Percentiles rank a stretch among this genome's conserved stretches.
Conservation (phyloP, 2,329 filamentous ascomycete species). For the Alternaria viburni region DNA sequence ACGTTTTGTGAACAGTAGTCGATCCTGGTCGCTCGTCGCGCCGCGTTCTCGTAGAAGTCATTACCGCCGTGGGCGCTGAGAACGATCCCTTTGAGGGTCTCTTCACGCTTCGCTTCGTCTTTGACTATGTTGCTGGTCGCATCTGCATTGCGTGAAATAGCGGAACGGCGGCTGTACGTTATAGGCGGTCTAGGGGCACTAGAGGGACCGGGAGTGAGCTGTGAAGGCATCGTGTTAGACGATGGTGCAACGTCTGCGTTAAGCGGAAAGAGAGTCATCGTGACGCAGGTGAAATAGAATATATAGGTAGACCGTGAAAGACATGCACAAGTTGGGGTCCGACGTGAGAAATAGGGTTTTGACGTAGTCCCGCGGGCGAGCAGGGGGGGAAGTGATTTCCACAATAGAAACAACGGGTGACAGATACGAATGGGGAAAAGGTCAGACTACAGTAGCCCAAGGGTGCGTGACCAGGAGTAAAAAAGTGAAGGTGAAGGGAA, state of each 20-base stretch:
- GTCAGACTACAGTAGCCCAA: not conserved
- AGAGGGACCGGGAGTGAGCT: not conserved
- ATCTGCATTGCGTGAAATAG: no score
- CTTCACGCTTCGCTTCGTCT: conserved; percentile 2
- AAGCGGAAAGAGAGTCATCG: not conserved
- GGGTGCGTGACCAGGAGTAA: not conserved
- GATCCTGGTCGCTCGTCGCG: not conserved
- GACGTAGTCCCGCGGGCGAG: not conserved
- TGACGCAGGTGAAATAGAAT: not conserved
- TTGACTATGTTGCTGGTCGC: not conserved
- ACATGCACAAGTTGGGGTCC: not conserved
- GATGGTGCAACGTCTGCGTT: not conserved
- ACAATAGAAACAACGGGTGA: not conserved
- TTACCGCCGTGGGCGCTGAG: not conserved
- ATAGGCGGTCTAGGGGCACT: not conserved
- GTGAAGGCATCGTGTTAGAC: not conserved
- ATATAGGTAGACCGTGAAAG: not conserved
- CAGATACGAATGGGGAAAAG: not conserved
- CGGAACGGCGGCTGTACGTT: not conserved
- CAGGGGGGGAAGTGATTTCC: not conserved
- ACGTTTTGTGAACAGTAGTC: not conserved
- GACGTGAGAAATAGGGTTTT: not conserved
- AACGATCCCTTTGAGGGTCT: not conserved
- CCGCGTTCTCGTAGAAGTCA: not conserved
- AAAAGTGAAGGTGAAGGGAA: conserved; percentile 6